Evolutionary conservation across 352 stramenopile genomes (phyloP).

Genomic region (Phytopythium kandeliae): DNA sequence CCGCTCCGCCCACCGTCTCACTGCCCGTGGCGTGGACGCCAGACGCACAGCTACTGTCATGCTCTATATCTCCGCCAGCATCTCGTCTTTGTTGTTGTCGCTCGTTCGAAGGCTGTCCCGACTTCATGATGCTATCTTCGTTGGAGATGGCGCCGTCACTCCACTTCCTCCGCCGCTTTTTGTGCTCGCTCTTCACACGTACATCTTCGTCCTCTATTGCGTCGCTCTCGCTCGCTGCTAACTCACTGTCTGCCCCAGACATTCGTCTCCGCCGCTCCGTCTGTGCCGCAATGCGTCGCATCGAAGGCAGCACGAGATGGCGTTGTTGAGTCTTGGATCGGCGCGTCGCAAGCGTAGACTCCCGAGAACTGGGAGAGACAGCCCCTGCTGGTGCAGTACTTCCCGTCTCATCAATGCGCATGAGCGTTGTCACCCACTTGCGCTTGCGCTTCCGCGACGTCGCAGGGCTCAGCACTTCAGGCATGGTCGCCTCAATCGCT

Average conservation of each 20-base stretch:
- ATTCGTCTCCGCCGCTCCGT: conserved; percentile 25
- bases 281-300: conserved; percentile 39
- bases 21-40: neutral
- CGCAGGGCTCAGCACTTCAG: neutral
- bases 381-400: too few species aligned
- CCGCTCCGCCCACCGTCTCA: neutral
- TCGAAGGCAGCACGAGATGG: conserved; percentile 40
- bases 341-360: too few species aligned
- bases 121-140: neutral
- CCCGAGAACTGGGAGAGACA: too few species aligned
- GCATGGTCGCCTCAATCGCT: conserved; percentile 9
- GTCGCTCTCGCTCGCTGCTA: conserved; percentile 4
- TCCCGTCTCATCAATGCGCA: neutral
- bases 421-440: conserved; percentile 71
- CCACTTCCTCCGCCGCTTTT: conserved; percentile 5
- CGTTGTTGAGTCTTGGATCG: conserved; percentile 20
- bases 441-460: conserved; percentile 32
- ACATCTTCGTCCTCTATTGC: neutral
- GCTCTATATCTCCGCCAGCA: conserved; percentile 2
- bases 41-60: neutral
- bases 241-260: conserved; percentile 22
- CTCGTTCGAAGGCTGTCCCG: neutral
- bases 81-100: neutral
- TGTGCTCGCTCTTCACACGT: neutral
- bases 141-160: conserved; percentile 3